Base-by-base conservation (phyloP, 352 stramenopile species). In the Phytophthora kernoviae region DNA sequence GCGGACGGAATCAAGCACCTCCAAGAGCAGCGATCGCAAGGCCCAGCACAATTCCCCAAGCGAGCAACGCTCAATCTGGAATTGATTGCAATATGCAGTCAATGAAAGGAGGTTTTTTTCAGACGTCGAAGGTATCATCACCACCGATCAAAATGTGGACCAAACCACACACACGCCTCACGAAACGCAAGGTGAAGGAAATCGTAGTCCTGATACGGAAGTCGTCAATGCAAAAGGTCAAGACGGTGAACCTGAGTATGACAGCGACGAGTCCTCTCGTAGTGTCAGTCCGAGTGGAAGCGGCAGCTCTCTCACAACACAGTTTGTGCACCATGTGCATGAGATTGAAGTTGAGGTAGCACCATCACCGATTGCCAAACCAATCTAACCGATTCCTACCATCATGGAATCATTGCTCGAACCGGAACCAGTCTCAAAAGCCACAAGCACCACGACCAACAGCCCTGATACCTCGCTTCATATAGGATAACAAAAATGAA, bases 181-280 rank as follows among this genome's bases (percentile, higher is more conserved):
- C 0, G 41, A 47, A 48, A 17, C 20, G 21, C 17, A 61, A n/a
- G 41, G 9, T 20, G 37, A 45, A 47, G 12, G 18, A 21, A 43
- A 14, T 4, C 4, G 14, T 6, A 43, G 37, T 17, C 18, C 18
- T 15, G 37, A 43, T 8, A 14, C 52, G 18, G 40, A 67, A 56
- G 20, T 55, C 8, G 67, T 68, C 24, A 52, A 33, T 4, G 51
- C 45, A 0, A 50, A 21, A 52, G 32, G 33, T 20, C 39, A 63
- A 4, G 39, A 62, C 10, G 49, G 14, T 7, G 75, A 87, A 44
- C 62, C 63, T 9, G 75, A 87, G 43, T 61, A 85, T 46, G 73
- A 83, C 42, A 48, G 42, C 15, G 42, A 61, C 10, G 52, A 71
- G 10, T 11, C n/a, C 6, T 51, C 56, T 8, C 46, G 56, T 42